Evolutionary conservation across 2,329 filamentous ascomycete species (phyloP).

Genomic region (Albifimbria verrucaria): DNA sequence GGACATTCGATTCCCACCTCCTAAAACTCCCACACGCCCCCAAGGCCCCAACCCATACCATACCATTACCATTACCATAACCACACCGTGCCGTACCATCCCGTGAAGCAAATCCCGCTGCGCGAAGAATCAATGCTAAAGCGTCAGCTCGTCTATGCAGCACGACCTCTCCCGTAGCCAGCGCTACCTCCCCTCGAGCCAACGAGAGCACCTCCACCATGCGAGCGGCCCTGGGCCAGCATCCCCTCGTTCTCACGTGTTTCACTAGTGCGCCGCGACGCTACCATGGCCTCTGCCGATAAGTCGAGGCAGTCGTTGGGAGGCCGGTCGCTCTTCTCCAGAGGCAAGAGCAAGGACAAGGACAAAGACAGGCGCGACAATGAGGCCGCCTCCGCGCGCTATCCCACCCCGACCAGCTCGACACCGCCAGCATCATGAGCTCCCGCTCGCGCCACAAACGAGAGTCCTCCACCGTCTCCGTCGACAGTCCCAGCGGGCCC

Average conservation of each 20-base stretch:
- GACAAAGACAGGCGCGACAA: slow-evolving; percentile 59
- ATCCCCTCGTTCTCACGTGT: slow-evolving; percentile 29
- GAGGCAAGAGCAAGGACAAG: slow-evolving; percentile 75
- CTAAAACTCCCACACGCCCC: neutral
- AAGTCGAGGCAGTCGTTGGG: slow-evolving; percentile 77
- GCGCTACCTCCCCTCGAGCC: slow-evolving; percentile 9
- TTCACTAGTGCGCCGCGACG: slow-evolving; percentile 18
- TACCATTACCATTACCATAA: no score
- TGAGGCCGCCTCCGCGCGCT: slow-evolving; percentile 47
- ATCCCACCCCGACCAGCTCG: slow-evolving; percentile 50
- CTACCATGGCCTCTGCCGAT: slow-evolving; percentile 62
- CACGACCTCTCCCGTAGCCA: neutral
- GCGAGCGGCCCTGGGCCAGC: slow-evolving; percentile 36
- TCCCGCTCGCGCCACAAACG: slow-evolving; percentile 72
- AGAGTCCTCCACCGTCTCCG: slow-evolving; percentile 67
- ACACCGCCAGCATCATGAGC: slow-evolving; percentile 57
- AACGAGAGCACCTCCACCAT: no score
- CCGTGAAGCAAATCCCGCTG: no score
- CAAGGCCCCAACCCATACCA: no score
- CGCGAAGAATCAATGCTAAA: neutral
- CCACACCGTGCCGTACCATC: no score
- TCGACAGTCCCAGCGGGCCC: slow-evolving; percentile 64
- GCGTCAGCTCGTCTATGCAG: no score
- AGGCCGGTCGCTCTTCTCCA: slow-evolving; percentile 80
- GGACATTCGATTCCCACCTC: neutral